Evolutionary conservation across 2,329 filamentous ascomycete genomes (phyloP), one percentile per base, ranked within the genome.

Genomic region (Cladosporium sp.): DNA sequence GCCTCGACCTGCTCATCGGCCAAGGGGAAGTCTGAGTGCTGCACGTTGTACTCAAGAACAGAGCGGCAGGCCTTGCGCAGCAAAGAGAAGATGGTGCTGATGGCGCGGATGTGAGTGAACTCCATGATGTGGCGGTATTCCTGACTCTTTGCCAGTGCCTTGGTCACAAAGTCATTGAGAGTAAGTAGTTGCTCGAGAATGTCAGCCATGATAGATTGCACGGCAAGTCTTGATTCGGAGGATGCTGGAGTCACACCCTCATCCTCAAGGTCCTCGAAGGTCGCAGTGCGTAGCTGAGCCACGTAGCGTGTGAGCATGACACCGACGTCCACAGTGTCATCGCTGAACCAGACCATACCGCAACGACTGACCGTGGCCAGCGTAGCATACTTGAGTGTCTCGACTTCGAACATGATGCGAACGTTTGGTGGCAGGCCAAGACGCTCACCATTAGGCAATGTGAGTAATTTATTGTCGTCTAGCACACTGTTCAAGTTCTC

Each of bases 281-380:
- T 86, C 59, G 90, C 87, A 3, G 86, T 88, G 66, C 88, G 87
- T 39, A 99, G 84, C 49, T 88, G 86, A 61, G 94, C 86, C 55
- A 99, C 84, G 69, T 99, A 97, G 75, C 97, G 90, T 63, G 85
- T 82, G 40, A 97, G 88, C 86, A 97, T 89, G 89, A 99, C 96
- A 65, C 84, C 84, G 1, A 93, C 85, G 34, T 91, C 93, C 40
- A 99, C 93, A 28, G 92, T 97, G 70, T 99, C 95, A 69, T 97
- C 93, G 72, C 92, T 99, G 78, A 97, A 99, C 94, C 94, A 99
- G 14, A 99, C 95, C 94, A 99, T 99, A 82, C 94, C 94, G 73
- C 94, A 99, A 77, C 94, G 92, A 86, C 90, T 95, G 70, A 99
- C 94, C n/a, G 94, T 99, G 58, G 94, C 94, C 45, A 99, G 84